Base-by-base conservation (phyloP, 106 monocot species). In the Iris macrosiphon region DNA sequence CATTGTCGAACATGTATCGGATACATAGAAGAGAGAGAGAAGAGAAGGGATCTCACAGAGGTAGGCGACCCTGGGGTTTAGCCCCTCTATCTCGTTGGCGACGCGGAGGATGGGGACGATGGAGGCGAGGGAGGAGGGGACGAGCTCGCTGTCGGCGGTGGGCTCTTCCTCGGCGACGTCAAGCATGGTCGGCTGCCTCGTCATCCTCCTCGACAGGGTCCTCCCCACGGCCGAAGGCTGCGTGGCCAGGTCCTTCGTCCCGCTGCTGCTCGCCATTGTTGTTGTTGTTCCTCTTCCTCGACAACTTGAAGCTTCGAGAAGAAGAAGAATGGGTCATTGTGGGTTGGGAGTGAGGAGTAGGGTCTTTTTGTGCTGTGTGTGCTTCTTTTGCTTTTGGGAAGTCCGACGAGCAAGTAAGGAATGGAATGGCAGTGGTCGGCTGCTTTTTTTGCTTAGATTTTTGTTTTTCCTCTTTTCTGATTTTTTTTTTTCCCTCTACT, bases 61-160 rank as follows among this genome's bases (percentile, higher is more conserved):
- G 64, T 95, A 95, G 11, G 95, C 89, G 40, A 89, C 85, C 7
- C 95, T 62, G 16, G 56, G 71, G 54, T 95, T 89, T 17, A 24
- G 7, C 4, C 3, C 9, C 73, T 95, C 85, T 52, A 95, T 77
- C 69, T 95, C 95, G 57, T 95, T 95, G 43, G 95, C 95, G 47
- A 82, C 95, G 22, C 95, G 85, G 30, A 95, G 85, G 41, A 95
- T 85, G 53, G 95, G 95, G 14, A 68, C 89, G 37, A 95, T 95
- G 31, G 72, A 59, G 1, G 74, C 75, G 54, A 95, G 82, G 22
- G 89, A 77, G 4, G 89, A 75, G 0, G 95, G 95, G 9, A 95
- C 89, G 25, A 79, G 68, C 74, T 94, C 93, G 22, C 88, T 88
- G 52, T 94, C 93, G 6, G 62, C 71, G 10, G 72, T 56, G 33